Evolutionary conservation across 305 asterid species (phyloP).

Genomic region (Rubia tinctorum): DNA sequence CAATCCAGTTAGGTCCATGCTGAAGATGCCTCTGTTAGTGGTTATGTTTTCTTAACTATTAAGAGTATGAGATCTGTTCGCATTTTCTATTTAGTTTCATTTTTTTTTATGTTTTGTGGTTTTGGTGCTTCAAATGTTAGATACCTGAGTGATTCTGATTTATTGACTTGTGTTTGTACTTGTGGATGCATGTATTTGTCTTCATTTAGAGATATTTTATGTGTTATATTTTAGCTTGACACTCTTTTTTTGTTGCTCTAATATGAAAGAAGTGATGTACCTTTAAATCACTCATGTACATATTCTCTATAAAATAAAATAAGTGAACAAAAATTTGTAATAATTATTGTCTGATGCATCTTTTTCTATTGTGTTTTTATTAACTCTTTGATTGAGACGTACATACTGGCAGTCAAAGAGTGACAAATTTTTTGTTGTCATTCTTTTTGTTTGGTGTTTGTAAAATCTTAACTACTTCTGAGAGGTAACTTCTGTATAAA

Average conservation of each 20-base stretch:
- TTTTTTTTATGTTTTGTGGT: neutral
- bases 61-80: too few relatives aligned
- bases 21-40: conserved; percentile 81
- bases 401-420: neutral
- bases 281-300: neutral
- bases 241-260: neutral
- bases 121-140: neutral
- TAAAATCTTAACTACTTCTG: too few relatives aligned
- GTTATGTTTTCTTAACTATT: conserved; percentile 42
- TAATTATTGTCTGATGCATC: neutral
- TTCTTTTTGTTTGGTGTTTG: neutral
- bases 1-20: conserved; percentile 56
- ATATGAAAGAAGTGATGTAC: neutral
- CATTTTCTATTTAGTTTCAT: too few relatives aligned
- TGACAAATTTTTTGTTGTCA: neutral
- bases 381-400: neutral
- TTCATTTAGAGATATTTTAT: neutral
- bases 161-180: neutral
- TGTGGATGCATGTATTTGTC: neutral
- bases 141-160: neutral
- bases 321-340: neutral
- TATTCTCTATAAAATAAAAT: neutral
- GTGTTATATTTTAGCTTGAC: neutral
- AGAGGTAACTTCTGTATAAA: neutral
- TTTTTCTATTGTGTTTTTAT: neutral